Evolutionary conservation across 768 basidiomycete genomes (phyloP), one percentile per base, ranked within the genome.

Genomic region (Melanogaster broomeanus): DNA sequence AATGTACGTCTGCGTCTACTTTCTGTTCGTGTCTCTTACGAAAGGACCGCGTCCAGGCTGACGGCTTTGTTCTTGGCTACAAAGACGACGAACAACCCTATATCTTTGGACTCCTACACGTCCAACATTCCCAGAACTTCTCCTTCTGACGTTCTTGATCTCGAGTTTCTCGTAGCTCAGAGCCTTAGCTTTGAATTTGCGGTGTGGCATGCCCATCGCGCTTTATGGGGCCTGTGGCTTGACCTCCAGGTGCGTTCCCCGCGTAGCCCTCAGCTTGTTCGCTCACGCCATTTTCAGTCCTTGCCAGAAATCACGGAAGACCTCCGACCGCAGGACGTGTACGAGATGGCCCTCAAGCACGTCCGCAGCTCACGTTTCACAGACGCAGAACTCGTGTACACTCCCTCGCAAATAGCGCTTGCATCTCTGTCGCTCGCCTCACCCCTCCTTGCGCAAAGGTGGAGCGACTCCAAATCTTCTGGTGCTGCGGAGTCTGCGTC

Each of bases 141-240:
- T 4, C 81, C 88, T 2, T 82, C 83, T 6, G 94, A 98, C 62
- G 89, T 99, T 15, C 82, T 98, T 51, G 89, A 93, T 51, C 83
- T 98, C 31, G 97, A 99, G 68, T 98, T 98, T 66, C 83, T 97
- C 31, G 89, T 99, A 6, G 90, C 95, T 0, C 97, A 98, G 69
- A 93, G 90, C 61, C 78, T 99, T 42, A 79, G 83, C 33, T 99
- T 99, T 56, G 95, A 99, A 66, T 97, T 98, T 63, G 84, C 93
- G 4, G 84, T 93, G 7, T 94, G 92, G 88, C 93, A 94, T 67
- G 81, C 91, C 19, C 91, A 95, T 62, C 74, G 92, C 41, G 91
- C 93, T 1, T 66, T 93, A 19, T 93, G 90, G 87, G 93, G 93
- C 5, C 77, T 95, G 18, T 88, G 85, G 79, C 78, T 97, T 18